These are phyloP conservation scores for Salix koriyanagi DNA, from an alignment of 345 rosid species.

Conservation along the genomic window DNA sequence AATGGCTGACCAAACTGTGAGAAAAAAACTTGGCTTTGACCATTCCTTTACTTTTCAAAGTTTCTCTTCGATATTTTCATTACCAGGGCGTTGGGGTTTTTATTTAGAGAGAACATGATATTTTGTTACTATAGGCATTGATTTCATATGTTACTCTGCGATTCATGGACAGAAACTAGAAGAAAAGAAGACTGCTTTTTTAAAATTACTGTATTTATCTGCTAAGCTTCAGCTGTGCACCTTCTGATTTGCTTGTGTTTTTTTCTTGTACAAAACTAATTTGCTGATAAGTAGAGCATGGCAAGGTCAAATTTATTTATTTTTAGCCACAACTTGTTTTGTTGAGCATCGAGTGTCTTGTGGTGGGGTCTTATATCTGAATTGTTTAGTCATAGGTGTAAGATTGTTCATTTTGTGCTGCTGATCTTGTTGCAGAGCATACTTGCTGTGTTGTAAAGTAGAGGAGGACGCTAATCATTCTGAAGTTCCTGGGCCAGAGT, in stretches of 20 bases:
- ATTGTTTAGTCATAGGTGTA: background rate
- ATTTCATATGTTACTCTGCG: constrained; percentile 13
- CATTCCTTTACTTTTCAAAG: constrained; percentile 12
- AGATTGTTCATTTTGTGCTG: constrained; percentile 7
- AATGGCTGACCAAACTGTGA: constrained; percentile 15
- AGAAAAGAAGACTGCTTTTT: constrained; percentile 18
- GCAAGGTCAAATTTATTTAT: constrained; percentile 8
- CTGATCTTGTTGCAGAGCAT: constrained; percentile 22
- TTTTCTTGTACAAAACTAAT: background rate
- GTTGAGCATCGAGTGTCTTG: background rate
- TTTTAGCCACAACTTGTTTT: background rate
- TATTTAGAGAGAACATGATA: constrained; percentile 5
- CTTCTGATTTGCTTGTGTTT: background rate
- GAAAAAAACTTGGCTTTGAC: constrained; percentile 30
- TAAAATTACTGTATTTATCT: constrained; percentile 24
- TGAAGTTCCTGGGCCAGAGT: constrained; percentile 16
- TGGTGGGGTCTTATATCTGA: background rate
- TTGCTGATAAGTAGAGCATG: constrained; percentile 9
- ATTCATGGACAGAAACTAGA: constrained; percentile 4
- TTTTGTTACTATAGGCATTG: constrained; percentile 4
- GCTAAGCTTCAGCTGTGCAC: constrained; percentile 8
- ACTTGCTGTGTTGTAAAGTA: constrained; percentile 12
- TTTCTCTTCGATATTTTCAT: constrained; percentile 10
- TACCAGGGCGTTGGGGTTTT: constrained; percentile 14
- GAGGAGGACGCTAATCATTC: background rate